phyloP scores from a whole-genome alignment of 1,284 basidiomycete species.

The Malassezia sp. region DNA sequence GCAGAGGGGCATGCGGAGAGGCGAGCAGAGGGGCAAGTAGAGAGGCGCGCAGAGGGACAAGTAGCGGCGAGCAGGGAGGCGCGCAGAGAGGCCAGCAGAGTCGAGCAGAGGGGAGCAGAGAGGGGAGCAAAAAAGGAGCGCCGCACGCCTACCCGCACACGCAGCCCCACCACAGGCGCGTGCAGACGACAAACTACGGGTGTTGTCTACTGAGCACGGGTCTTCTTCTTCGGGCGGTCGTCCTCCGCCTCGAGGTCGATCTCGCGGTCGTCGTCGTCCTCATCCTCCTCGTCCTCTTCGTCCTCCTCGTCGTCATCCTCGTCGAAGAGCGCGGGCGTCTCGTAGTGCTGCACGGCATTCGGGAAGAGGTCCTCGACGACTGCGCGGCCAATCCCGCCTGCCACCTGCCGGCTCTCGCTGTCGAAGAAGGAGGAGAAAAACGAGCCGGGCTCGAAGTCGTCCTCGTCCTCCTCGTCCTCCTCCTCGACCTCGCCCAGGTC shows the following conservation, averaged over 20 bases:
- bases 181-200: too few species aligned
- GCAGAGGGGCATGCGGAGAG: too few species aligned
- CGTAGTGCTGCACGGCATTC: slow-evolving; percentile 37
- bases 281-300: slow-evolving; percentile 27
- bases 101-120: too few species aligned
- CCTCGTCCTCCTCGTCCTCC: slow-evolving; percentile 22
- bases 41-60: too few species aligned
- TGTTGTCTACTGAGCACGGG: slow-evolving; percentile 23
- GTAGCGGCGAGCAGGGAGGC: too few species aligned
- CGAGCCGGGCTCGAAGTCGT: slow-evolving; percentile 60
- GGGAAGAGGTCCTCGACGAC: slow-evolving; percentile 42
- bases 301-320: slow-evolving; percentile 36
- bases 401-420: slow-evolving; percentile 26
- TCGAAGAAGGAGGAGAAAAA: slow-evolving; percentile 79
- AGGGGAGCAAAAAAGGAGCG: too few species aligned
- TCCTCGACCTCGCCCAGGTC: slow-evolving; percentile 26
- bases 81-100: too few species aligned
- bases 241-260: slow-evolving; percentile 41
- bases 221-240: slow-evolving; percentile 34
- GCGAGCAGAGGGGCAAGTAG: too few species aligned
- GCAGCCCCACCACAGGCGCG: too few species aligned
- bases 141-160: too few species aligned
- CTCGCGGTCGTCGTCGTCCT: slow-evolving; percentile 37
- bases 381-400: slow-evolving; percentile 33
- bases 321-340: slow-evolving; percentile 5